Evolutionary conservation across 768 basidiomycete genomes (phyloP), one percentile per base, ranked within the genome.

Genomic region (Rhizopogon vesiculosus): DNA sequence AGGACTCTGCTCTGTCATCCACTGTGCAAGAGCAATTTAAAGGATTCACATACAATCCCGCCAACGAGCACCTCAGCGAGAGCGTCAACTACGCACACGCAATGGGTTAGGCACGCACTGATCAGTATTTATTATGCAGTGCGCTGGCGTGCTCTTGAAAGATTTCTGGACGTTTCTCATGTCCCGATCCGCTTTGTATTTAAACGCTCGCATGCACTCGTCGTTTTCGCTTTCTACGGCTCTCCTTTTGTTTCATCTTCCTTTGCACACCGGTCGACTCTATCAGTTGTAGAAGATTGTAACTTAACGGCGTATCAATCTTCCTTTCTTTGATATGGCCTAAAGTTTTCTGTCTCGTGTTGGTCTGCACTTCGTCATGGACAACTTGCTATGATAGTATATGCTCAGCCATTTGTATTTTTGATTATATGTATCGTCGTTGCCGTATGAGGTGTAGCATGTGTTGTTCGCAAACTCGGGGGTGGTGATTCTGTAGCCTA

Each of bases 1-100:
- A 91, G 60, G 93, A 94, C 65, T 94, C 92, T 3, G 86, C 84
- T 28, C 75, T 99, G 39, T 94, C 91, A 15, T 91, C 97, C 76
- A 98, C 95, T 0, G 93, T 99, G 2, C 96, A 99, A 69, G 93
- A 94, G 64, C 93, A 95, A 69, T 98, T 98, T 81, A 77, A 80
- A 63, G 91, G 91, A 28, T 93, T 93, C 74, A 93, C 91, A 5
- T 93, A 92, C 69, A 91, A 91, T 68, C 89, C 89, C 1, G 83
- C 84, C 22, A 89, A 89, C 68, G 89, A 91, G 62, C 87, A 91
- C 63, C 79, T 91, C 64, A 87, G 88, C 70, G 89, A 90, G 74
- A 91, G 89, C 65, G 87, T 87, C 64, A 87, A 77, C 71, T 90
- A 88, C 59, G 58, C 69, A 40, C 64, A 72, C 45, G 69, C 55